These are phyloP conservation scores for Dendrobium catenatum DNA, from an alignment of 106 monocot species.

Conservation along the genomic window DNA sequence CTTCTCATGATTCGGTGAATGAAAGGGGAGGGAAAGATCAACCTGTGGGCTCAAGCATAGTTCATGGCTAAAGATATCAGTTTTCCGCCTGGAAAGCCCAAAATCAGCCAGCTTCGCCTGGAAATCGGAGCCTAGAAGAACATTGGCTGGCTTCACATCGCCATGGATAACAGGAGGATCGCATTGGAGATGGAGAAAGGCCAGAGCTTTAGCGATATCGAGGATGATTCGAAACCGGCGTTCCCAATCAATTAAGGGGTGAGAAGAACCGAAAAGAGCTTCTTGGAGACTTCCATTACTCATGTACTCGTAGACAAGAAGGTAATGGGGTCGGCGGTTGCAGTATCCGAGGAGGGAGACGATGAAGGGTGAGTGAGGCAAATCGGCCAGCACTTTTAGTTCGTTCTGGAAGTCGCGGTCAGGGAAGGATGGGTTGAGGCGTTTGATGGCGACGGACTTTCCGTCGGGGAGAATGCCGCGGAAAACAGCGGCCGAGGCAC, in stretches of 20 bases:
- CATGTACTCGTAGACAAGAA: constrained; percentile 57
- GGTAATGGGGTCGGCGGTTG: constrained; percentile 19
- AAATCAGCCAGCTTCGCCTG: constrained; percentile 74
- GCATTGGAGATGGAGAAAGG: constrained; percentile 63
- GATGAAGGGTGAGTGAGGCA: constrained; percentile 40
- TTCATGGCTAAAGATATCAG: constrained; percentile 10
- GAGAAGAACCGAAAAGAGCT: constrained; percentile 29
- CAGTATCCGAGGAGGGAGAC: constrained; percentile 56
- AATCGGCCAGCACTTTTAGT: constrained; percentile 29
- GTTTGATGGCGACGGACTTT: constrained; percentile 51
- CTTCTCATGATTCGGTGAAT: constrained; percentile 12
- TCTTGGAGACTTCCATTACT: constrained; percentile 50
- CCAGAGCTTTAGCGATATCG: constrained; percentile 46
- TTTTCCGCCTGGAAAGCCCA: constrained; percentile 52
- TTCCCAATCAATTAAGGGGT: constrained; percentile 15
- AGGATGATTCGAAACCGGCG: constrained; percentile 38
- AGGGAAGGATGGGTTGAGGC: constrained; percentile 15
- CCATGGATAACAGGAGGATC: constrained; percentile 83
- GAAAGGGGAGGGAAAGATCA: constrained; percentile 14
- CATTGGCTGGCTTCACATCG: constrained; percentile 89
- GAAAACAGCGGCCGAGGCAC: constrained; percentile 52
- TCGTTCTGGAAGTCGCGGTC: constrained; percentile 44
- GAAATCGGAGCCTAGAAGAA: constrained; percentile 54
- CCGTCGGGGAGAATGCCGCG: constrained; percentile 25
- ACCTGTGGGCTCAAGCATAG: constrained; percentile 2